These are phyloP conservation scores for Gillenia trifoliata DNA, from an alignment of 306 rosid genomes.

Conservation along the genomic window DNA sequence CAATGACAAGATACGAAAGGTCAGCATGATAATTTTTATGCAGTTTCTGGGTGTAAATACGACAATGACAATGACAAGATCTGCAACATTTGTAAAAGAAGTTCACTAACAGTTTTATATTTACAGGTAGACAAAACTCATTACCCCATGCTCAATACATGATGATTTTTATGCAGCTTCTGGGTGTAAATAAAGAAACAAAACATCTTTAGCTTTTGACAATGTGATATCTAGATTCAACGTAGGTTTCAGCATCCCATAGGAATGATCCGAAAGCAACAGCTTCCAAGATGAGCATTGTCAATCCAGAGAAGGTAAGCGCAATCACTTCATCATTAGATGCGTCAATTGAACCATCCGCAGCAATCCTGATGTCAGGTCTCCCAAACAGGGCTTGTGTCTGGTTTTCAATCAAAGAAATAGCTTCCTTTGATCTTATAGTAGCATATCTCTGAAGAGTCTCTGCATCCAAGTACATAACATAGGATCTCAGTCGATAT, in stretches of 20 bases:
- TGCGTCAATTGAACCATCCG: conserved; percentile 69
- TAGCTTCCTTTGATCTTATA: conserved; percentile 83
- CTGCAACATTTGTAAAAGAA: too few relatives aligned
- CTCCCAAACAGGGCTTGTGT: conserved; percentile 86
- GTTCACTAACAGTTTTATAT: too few relatives aligned
- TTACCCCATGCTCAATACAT: too few relatives aligned
- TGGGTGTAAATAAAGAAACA: not conserved
- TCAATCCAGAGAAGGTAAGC: conserved; percentile 59
- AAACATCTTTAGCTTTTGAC: conserved; percentile 39
- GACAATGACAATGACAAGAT: too few relatives aligned
- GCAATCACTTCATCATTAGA: conserved; percentile 61
- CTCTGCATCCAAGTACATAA: conserved; percentile 78
- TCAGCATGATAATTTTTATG: too few relatives aligned
- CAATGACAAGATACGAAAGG: too few relatives aligned
- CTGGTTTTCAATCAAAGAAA: conserved; percentile 90
- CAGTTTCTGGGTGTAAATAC: too few relatives aligned
- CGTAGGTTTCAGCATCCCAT: conserved; percentile 80
- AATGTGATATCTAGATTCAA: conserved; percentile 75
- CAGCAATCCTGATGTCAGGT: conserved; percentile 60
- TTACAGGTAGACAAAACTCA: too few relatives aligned
- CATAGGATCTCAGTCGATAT: conserved; percentile 61
- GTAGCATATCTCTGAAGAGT: conserved; percentile 86
- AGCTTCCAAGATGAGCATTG: conserved; percentile 84
- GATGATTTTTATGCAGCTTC: too few relatives aligned
- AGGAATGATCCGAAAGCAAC: conserved; percentile 84